Evolutionary conservation across 495 filamentous ascomycete genomes (phyloP).

Genomic region (Neurospora sp.): DNA sequence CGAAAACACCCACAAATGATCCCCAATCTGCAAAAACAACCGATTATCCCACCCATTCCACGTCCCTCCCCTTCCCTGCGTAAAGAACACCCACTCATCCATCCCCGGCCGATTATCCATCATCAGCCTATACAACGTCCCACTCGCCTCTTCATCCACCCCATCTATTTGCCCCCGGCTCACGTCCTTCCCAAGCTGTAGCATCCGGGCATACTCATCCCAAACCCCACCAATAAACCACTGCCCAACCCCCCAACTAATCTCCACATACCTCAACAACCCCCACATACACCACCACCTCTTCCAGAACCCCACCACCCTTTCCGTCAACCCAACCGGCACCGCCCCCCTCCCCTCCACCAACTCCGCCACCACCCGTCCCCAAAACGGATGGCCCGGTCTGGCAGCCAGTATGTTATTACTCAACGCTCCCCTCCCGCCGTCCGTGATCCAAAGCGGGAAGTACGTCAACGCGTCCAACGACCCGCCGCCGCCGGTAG

Average conservation of each 20-base stretch:
- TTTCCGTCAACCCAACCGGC: not conserved
- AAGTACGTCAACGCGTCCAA: conserved; percentile 58
- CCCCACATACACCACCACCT: not conserved
- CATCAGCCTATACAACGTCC: conserved; percentile 25
- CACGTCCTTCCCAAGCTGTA: conserved; percentile 2
- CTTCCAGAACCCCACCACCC: not conserved
- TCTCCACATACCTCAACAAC: conserved; percentile 68
- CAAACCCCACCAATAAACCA: conserved; percentile 77
- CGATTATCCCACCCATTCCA: conserved; percentile 36
- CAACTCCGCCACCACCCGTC: conserved; percentile 63
- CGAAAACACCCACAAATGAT: conserved; percentile 28
- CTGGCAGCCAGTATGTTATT: conserved; percentile 82
- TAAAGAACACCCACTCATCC: conserved; percentile 33
- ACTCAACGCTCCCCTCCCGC: conserved; percentile 72
- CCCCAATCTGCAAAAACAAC: conserved; percentile 22
- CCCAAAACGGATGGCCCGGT: conserved; percentile 77
- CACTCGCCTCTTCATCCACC: conserved; percentile 7
- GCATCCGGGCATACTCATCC: conserved; percentile 51
- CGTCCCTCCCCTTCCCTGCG: conserved; percentile 28
- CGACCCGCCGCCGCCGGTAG: not conserved
- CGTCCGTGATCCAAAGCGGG: conserved; percentile 72
- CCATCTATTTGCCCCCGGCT: conserved; percentile 11
- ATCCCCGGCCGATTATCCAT: conserved; percentile 30
- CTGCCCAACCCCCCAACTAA: conserved; percentile 81
- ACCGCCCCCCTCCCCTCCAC: conserved; percentile 19